Conservation (phyloP, 2,329 filamentous ascomycete species). For the Botrytis aclada region DNA sequence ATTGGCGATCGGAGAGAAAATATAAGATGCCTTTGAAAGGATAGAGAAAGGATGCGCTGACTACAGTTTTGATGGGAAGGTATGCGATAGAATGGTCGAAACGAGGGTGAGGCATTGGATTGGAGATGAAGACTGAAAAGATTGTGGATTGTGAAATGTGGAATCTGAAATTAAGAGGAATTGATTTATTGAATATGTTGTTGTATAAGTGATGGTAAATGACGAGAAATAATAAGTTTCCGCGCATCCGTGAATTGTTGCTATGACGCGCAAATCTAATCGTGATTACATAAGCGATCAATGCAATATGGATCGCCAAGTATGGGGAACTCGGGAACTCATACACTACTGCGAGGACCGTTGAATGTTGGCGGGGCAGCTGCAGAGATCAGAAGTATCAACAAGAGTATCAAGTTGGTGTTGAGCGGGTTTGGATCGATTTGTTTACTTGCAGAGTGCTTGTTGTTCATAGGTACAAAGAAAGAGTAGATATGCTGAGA, state of each 20-base stretch:
- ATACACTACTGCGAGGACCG: neutral
- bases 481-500: conserved; percentile 19
- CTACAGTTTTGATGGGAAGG: conserved; percentile 29
- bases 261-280: neutral
- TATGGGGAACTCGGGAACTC: neutral
- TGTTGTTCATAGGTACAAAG: neutral
- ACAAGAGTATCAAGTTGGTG: neutral
- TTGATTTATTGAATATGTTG: neutral
- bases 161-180: neutral
- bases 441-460: neutral
- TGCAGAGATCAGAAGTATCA: conserved; percentile 3
- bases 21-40: conserved; percentile 75
- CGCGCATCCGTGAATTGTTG: neutral
- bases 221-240: neutral
- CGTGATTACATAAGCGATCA: neutral
- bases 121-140: too few relatives aligned
- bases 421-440: neutral
- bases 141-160: neutral
- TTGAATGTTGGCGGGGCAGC: conserved; percentile 3
- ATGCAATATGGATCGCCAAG: neutral
- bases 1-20: conserved; percentile 71
- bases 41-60: conserved; percentile 43
- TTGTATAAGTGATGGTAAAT: neutral
- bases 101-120: conserved; percentile 9
- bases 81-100: conserved; percentile 12